These are phyloP conservation scores for Exophiala viscosa DNA, from an alignment of 2,329 filamentous ascomycete genomes.

Conservation along the genomic window DNA sequence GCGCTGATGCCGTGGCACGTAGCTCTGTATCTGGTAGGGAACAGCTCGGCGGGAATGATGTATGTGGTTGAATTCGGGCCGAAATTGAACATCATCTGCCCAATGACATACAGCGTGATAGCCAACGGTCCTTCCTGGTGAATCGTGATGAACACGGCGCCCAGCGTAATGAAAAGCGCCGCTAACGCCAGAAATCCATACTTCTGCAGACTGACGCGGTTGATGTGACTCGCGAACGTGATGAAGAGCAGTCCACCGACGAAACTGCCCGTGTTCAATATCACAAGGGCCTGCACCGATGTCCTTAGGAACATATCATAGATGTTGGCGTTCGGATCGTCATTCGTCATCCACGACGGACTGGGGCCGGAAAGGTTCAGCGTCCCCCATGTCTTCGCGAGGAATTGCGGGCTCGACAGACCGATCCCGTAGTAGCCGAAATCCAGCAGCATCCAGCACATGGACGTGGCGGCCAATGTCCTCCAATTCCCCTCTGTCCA, in stretches of 20 bases:
- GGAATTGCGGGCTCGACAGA: slow-evolving; percentile 42
- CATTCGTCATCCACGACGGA: slow-evolving; percentile 38
- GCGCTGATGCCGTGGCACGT: slow-evolving; percentile 54
- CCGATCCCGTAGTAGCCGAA: slow-evolving; percentile 58
- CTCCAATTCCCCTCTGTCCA: slow-evolving; percentile 44
- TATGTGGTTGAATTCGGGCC: slow-evolving; percentile 42
- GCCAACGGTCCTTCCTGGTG: slow-evolving; percentile 35
- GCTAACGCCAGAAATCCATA: slow-evolving; percentile 43
- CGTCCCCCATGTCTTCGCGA: slow-evolving; percentile 40
- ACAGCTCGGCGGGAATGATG: slow-evolving; percentile 54
- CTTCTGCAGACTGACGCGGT: slow-evolving; percentile 43
- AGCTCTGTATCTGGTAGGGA: slow-evolving; percentile 54
- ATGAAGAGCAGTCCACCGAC: slow-evolving; percentile 42
- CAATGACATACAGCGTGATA: slow-evolving; percentile 44
- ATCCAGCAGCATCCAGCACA: slow-evolving; percentile 55
- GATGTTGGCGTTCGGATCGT: slow-evolving; percentile 39
- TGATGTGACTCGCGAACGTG: slow-evolving; percentile 37
- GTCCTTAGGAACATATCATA: slow-evolving; percentile 40
- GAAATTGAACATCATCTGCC: slow-evolving; percentile 48
- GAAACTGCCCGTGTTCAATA: slow-evolving; percentile 42
- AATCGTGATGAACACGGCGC: slow-evolving; percentile 40
- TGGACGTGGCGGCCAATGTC: slow-evolving; percentile 44
- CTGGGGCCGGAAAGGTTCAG: slow-evolving; percentile 30
- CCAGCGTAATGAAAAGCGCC: slow-evolving; percentile 42
- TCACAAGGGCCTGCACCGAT: slow-evolving; percentile 38